Evolutionary conservation across 345 rosid genomes (phyloP).

Genomic region (Euclidium syriacum): DNA sequence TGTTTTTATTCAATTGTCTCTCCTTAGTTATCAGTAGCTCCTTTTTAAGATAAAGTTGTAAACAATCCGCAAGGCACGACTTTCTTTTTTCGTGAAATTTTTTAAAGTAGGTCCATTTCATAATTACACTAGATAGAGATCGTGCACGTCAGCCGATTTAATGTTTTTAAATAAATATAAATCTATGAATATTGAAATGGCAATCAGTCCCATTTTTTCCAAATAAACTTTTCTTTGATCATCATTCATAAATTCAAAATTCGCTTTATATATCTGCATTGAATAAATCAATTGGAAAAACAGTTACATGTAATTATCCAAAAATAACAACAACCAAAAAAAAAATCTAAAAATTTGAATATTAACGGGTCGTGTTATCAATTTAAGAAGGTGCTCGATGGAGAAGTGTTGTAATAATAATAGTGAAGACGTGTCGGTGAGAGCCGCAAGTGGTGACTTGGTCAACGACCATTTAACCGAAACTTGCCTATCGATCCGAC

Average conservation of each 20-base stretch:
- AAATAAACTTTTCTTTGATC: no score
- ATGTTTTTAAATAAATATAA: not conserved
- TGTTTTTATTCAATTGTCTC: conserved; percentile 12
- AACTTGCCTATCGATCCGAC: conserved; percentile 15
- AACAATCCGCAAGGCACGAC: conserved; percentile 19
- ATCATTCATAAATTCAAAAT: no score
- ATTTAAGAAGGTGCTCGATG: no score
- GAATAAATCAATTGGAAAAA: no score
- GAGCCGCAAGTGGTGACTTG: conserved; percentile 17
- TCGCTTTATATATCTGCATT: no score
- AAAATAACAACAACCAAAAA: no score
- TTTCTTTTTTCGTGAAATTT: conserved; percentile 22
- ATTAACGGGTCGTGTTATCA: no score
- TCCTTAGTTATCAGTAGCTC: conserved; percentile 3
- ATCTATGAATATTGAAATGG: not conserved
- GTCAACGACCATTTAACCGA: conserved; percentile 24
- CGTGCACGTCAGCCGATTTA: conserved; percentile 4
- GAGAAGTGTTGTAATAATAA: not conserved
- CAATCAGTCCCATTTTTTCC: no score
- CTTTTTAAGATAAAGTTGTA: conserved; percentile 16
- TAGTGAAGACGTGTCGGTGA: conserved; percentile 7
- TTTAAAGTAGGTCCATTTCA: not conserved
- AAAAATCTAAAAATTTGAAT: no score
- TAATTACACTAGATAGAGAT: not conserved
- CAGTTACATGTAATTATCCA: no score